Base-by-base conservation (phyloP, 805 yeast genomes). In the Starmerella stigmatis region DNA sequence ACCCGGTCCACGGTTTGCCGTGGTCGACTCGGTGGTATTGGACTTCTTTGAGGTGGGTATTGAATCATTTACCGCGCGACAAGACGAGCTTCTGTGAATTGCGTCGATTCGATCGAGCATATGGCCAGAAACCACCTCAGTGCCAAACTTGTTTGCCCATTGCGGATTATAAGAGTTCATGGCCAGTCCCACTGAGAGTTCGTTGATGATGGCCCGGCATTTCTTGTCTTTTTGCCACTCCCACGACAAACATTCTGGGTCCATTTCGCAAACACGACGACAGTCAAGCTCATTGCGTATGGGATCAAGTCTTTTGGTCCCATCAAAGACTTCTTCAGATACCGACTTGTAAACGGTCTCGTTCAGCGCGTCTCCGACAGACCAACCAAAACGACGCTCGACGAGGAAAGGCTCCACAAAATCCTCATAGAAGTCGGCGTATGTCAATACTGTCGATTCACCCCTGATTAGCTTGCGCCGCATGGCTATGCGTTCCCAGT, bases 401-500 rank as follows among this genome's bases (percentile, higher is more conserved):
- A 39, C 46, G 15, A 62, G 39, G 29, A 58, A 55, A 6, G 65
- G 67, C 46, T 58, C 45, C 28, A 54, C 43, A 38, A 61, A 62
- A 46, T 60, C 59, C 15, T 45, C 52, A 52, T 63, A 64, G 21
- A 61, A 56, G 46, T 62, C 63, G 15, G 44, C 43, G 41, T 62
- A 56, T 9, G 50, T 33, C 29, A 60, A 11, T 20, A 54, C 20
- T 4, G 11, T 21, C n/a, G 25, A 9, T 6, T 23, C 28, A 7
- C n/a, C 30, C 20, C 16, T 36, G 11, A 21, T 21, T 8, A 21
- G 30, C 45, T 51, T n/a, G 28, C 40, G 40, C 4, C 40, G 49
- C 32, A 29, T 48, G 9, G 37, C 44, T 41, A 44, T 50, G 45
- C 26, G 44, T 46, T 50, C 51, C 46, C 48, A 37, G 43, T 62